These are phyloP conservation scores for Dalbergia oliveri DNA, from an alignment of 306 rosid genomes.

Conservation along the genomic window DNA sequence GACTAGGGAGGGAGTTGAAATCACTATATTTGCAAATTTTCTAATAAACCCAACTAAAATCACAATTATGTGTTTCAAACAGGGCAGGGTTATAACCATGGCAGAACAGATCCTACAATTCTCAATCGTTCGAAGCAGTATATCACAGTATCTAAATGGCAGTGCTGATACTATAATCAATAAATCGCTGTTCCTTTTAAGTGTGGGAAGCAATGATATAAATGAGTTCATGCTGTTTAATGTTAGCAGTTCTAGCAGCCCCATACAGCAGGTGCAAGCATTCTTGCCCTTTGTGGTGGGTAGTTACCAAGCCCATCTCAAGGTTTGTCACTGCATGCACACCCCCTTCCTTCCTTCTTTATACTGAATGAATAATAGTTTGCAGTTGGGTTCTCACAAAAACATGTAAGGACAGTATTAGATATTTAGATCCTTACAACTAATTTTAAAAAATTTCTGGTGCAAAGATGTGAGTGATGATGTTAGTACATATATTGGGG, in stretches of 20 bases:
- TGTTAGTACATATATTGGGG: no score
- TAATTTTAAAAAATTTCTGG: no score
- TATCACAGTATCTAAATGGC: slow-evolving; percentile 17
- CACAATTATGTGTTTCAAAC: not conserved
- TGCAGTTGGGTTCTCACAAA: not conserved
- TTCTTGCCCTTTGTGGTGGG: not conserved
- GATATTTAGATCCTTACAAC: no score
- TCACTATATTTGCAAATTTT: no score
- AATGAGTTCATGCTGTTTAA: slow-evolving; percentile 18
- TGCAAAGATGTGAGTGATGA: no score
- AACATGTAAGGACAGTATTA: no score
- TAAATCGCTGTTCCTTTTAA: slow-evolving; percentile 46
- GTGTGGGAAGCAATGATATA: slow-evolving; percentile 53
- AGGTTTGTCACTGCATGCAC: not conserved
- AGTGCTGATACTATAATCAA: slow-evolving; percentile 7
- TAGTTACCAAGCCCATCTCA: slow-evolving; percentile 8
- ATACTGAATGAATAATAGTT: not conserved
- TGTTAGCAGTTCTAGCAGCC: not conserved
- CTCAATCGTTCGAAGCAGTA: not conserved
- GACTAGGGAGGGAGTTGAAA: no score
- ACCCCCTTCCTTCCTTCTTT: not conserved
- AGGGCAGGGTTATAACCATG: slow-evolving; percentile 25
- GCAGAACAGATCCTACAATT: slow-evolving; percentile 31
- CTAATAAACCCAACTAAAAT: not conserved
- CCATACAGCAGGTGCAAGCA: not conserved